These are phyloP conservation scores for Trametes cinnabarina DNA, from an alignment of 768 basidiomycete genomes.

Conservation along the genomic window DNA sequence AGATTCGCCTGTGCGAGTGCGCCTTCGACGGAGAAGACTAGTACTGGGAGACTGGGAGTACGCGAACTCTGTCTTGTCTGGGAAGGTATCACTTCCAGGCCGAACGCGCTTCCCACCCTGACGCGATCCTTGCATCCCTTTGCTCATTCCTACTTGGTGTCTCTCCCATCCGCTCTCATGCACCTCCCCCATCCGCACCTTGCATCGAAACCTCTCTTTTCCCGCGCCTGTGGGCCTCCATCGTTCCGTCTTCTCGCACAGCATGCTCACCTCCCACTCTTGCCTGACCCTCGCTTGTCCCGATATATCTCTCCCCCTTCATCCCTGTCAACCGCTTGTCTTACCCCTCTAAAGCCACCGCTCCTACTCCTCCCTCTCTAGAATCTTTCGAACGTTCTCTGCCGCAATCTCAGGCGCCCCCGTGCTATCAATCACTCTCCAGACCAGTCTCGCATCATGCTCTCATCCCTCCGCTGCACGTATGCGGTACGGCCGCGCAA, in stretches of 20 bases:
- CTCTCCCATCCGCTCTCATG: not conserved
- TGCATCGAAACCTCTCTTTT: no score
- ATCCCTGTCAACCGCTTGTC: constrained; percentile 4
- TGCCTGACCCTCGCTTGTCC: not conserved
- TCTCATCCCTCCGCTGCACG: not conserved
- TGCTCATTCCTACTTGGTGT: no score
- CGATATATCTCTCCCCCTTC: constrained; percentile 6
- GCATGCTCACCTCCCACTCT: constrained; percentile 6
- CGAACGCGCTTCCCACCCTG: not conserved
- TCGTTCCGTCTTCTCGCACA: constrained; percentile 10
- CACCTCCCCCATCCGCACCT: not conserved
- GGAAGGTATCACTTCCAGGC: constrained; percentile 1
- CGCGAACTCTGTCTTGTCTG: constrained; percentile 2
- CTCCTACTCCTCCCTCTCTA: not conserved
- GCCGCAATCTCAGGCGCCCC: constrained; percentile 6
- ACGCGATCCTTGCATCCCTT: not conserved
- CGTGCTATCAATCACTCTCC: not conserved
- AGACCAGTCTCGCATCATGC: not conserved
- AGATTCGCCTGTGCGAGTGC: constrained; percentile 12
- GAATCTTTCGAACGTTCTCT: constrained; percentile 6
- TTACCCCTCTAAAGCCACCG: constrained; percentile 8
- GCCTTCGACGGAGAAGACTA: no score
- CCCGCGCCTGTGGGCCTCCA: constrained; percentile 14
- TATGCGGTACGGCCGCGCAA: not conserved
- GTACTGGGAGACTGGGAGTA: no score